phyloP scores from a whole-genome alignment of 805 yeast genomes.

The Nakazawaea ishiwadae region DNA sequence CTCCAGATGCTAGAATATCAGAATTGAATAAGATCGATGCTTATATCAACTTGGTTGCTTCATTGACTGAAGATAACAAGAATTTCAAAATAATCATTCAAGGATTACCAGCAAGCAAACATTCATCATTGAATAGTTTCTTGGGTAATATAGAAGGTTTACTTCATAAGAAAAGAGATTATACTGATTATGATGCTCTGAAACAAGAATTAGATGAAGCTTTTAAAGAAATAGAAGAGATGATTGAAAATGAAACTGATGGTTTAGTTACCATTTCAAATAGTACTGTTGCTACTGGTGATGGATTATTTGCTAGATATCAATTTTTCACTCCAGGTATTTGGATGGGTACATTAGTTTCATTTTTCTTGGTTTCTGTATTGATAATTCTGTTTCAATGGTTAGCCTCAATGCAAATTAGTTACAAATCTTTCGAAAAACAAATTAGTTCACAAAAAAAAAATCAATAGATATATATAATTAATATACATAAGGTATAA shows the following conservation, averaged over 20 bases:
- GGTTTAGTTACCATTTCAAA: neutral
- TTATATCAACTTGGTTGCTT: constrained; percentile 8
- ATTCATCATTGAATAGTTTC: neutral
- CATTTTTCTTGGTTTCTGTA: constrained; percentile 52
- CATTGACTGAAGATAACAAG: constrained; percentile 7
- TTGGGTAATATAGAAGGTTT: constrained; percentile 13
- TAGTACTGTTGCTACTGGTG: constrained; percentile 1
- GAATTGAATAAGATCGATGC: constrained; percentile 8
- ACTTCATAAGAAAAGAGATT: constrained; percentile 14
- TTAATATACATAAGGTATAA: constrained; percentile 82
- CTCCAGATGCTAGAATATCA: neutral
- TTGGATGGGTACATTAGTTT: constrained; percentile 68
- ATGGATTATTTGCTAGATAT: constrained; percentile 52
- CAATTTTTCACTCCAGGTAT: constrained; percentile 78
- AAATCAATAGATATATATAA: constrained; percentile 22
- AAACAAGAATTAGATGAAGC: constrained; percentile 25
- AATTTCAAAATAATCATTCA: constrained; percentile 23
- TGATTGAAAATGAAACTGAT: constrained; percentile 21
- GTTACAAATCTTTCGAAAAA: constrained; percentile 80
- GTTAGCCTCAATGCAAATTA: constrained; percentile 66
- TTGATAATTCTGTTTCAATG: constrained; percentile 63
- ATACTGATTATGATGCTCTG: constrained; percentile 2
- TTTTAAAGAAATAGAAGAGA: constrained; percentile 23
- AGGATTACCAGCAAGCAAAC: constrained; percentile 25
- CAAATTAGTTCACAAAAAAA: constrained; percentile 50